Evolutionary conservation across 306 rosid species (phyloP).

Genomic region (Acacia crassicarpa): DNA sequence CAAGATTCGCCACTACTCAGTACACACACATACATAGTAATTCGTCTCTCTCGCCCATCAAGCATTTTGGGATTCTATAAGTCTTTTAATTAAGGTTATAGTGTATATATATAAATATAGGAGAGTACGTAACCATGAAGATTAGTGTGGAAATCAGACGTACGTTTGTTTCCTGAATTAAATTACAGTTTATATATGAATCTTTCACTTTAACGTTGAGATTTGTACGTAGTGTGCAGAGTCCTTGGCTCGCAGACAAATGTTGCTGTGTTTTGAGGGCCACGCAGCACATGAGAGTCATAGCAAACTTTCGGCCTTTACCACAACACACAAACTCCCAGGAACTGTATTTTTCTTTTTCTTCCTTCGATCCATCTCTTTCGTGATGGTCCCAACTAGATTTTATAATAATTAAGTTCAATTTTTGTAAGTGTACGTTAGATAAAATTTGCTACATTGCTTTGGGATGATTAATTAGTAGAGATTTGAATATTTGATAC

Average conservation of each 20-base stretch:
- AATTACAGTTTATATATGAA: slow-evolving; percentile 4
- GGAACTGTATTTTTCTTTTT: neutral
- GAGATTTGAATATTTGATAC: neutral
- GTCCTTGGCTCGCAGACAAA: slow-evolving; percentile 36
- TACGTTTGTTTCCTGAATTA: neutral
- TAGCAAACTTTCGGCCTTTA: slow-evolving; percentile 20
- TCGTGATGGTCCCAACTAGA: neutral
- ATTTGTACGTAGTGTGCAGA: slow-evolving; percentile 20
- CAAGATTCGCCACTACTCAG: slow-evolving; percentile 32
- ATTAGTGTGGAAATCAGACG: neutral
- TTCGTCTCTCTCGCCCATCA: slow-evolving; percentile 28
- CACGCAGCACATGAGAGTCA: slow-evolving; percentile 39
- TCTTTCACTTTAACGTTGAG: neutral
- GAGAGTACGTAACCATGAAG: neutral
- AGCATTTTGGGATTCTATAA: slow-evolving; percentile 14
- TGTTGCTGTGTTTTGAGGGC: slow-evolving; percentile 32
- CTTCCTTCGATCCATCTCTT: neutral
- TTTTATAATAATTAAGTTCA: no score
- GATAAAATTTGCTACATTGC: neutral
- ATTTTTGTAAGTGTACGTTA: neutral
- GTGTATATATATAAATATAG: neutral
- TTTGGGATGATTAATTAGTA: neutral
- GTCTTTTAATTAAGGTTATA: neutral
- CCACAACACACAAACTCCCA: neutral
- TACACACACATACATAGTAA: slow-evolving; percentile 45